Conservation (phyloP, 352 stramenopile genomes). For the Phytophthora lateralis region DNA sequence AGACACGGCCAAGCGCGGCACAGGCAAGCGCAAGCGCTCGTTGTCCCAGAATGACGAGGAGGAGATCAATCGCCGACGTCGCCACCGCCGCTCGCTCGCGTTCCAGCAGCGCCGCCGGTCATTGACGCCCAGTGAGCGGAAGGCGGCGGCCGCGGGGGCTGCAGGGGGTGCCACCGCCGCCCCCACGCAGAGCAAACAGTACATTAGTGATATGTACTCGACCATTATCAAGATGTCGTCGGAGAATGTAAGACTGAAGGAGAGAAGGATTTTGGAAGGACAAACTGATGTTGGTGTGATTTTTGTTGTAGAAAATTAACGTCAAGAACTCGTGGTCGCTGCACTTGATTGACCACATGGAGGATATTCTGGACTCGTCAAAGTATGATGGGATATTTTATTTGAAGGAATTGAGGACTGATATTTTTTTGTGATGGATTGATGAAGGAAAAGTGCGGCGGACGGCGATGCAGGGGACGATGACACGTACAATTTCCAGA, state of each 20-base stretch:
- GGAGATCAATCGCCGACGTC: slow-evolving; percentile 65
- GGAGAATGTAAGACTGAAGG: slow-evolving; percentile 73
- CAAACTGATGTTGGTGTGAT: slow-evolving; percentile 5
- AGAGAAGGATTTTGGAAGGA: background rate
- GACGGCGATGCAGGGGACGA: slow-evolving; percentile 40
- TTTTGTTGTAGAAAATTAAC: slow-evolving; percentile 94
- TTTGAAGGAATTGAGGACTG: background rate
- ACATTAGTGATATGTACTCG: slow-evolving; percentile 92
- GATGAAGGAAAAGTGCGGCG: slow-evolving; percentile 27
- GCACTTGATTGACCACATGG: slow-evolving; percentile 98
- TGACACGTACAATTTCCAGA: slow-evolving; percentile 96
- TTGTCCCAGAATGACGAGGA: slow-evolving; percentile 60
- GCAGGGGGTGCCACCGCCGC: slow-evolving; percentile 7
- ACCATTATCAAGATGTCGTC: slow-evolving; percentile 93
- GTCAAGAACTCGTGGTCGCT: slow-evolving; percentile 97
- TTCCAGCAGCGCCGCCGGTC: slow-evolving; percentile 77
- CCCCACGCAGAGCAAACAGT: slow-evolving; percentile 62
- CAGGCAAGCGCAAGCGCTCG: slow-evolving; percentile 69
- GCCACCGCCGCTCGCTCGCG: slow-evolving; percentile 64
- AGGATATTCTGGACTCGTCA: slow-evolving; percentile 89
- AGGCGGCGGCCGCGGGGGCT: slow-evolving; percentile 1
- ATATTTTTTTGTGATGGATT: background rate
- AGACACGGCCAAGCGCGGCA: slow-evolving; percentile 22
- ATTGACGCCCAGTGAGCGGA: slow-evolving; percentile 55
- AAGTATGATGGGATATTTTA: slow-evolving; percentile 38